Percentiles rank a stretch among this genome's conserved stretches.
phyloP scores from a whole-genome alignment of 768 basidiomycete genomes.

The Asterophora parasitica region DNA sequence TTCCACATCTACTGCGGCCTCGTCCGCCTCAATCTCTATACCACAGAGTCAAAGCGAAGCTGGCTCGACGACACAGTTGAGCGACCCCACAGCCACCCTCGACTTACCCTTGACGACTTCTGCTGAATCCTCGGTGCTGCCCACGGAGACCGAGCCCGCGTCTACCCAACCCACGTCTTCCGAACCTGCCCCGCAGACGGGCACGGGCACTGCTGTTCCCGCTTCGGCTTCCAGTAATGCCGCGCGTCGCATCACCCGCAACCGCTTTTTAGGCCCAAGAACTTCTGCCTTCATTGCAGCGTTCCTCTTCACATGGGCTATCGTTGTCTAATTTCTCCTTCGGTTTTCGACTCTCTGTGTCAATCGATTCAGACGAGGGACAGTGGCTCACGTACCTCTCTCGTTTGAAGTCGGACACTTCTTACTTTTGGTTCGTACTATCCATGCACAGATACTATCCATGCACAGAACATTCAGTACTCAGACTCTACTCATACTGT shows the following conservation, averaged over 20 bases:
- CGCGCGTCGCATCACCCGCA: slow-evolving; percentile 6
- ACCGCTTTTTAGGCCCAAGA: no score
- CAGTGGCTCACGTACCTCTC: no score
- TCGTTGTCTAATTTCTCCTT: background rate
- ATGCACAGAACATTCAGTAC: background rate
- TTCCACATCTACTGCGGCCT: slow-evolving; percentile 16
- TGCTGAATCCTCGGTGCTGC: slow-evolving; percentile 2
- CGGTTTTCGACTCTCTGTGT: no score
- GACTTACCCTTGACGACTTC: background rate
- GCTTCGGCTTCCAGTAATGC: slow-evolving; percentile 22
- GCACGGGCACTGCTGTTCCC: slow-evolving; percentile 14
- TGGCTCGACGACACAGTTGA: slow-evolving; percentile 4
- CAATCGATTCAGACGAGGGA: no score
- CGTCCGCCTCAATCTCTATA: slow-evolving; percentile 21
- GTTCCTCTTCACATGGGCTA: slow-evolving; percentile 14
- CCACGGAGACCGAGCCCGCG: background rate
- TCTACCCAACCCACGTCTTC: no score
- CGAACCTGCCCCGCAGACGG: no score
- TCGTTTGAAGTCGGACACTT: no score
- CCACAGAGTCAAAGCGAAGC: slow-evolving; percentile 11
- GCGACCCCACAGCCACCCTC: slow-evolving; percentile 1
- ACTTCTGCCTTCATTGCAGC: no score
- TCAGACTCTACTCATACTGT: slow-evolving; percentile 5
- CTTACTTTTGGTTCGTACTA: no score
- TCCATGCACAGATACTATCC: no score